Percentiles rank a stretch among this genome's conserved stretches.
phyloP scores from a whole-genome alignment of 2,329 filamentous ascomycete species.

The Penicillium rolfsii region DNA sequence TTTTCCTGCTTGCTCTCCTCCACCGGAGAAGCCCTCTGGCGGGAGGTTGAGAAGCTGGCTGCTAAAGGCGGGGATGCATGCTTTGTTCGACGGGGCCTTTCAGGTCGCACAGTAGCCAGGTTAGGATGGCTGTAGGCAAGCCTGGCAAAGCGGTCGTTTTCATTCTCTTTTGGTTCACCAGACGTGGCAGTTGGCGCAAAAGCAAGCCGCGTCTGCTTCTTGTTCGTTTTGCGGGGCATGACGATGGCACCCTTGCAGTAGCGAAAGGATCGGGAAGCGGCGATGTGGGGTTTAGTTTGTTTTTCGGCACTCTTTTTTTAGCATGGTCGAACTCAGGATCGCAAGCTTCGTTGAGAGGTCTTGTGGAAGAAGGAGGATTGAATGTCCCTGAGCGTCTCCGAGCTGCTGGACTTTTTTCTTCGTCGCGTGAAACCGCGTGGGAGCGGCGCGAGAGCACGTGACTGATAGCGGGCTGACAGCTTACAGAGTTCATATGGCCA shows the following conservation, averaged over 20 bases:
- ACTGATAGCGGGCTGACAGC: conserved; percentile 1
- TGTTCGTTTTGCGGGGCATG: conserved; percentile 39
- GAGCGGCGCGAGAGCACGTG: conserved; percentile 29
- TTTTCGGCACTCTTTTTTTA: not conserved
- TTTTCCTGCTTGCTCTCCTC: not conserved
- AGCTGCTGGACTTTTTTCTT: conserved; percentile 10
- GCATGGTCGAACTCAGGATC: not conserved
- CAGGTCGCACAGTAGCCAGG: conserved; percentile 18
- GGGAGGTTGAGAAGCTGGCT: conserved; percentile 1
- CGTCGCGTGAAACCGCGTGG: conserved; percentile 18
- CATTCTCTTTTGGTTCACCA: conserved; percentile 21
- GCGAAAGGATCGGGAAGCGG: not conserved
- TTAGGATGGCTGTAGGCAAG: conserved; percentile 41
- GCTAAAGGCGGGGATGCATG: not conserved
- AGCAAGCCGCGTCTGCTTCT: conserved; percentile 50
- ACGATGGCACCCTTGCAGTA: conserved; percentile 3
- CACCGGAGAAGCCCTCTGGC: not conserved
- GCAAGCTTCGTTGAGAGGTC: not conserved
- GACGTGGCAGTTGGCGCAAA: conserved; percentile 42
- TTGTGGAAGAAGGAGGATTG: not conserved
- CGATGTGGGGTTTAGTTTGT: not conserved
- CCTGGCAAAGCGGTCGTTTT: conserved; percentile 36
- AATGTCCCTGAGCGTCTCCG: not conserved
- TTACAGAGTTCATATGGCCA: not conserved
- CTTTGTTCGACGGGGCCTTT: conserved; percentile 11